Percentiles rank a stretch among this genome's conserved stretches.
Conservation (phyloP, 164 flowering plant genomes). For the Vitis labrusca region DNA sequence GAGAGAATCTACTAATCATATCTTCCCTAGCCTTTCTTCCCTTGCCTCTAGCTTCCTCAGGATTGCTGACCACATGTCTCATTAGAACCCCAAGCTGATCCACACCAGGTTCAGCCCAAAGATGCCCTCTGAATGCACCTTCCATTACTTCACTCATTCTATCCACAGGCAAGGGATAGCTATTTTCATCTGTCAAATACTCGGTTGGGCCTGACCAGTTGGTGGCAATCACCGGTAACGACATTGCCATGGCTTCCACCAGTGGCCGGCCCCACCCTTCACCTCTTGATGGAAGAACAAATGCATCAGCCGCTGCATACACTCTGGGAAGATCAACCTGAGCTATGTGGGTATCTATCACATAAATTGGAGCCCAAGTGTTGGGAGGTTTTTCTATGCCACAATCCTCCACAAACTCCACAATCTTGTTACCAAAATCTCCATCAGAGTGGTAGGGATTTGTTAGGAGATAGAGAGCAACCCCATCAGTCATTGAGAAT, state of each 20-base stretch:
- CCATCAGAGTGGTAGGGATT: conserved; percentile 64
- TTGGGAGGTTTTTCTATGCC: conserved; percentile 39
- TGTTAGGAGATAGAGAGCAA: conserved; percentile 55
- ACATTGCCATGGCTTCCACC: conserved; percentile 86
- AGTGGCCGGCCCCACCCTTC: conserved; percentile 85
- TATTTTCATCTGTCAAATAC: conserved; percentile 59
- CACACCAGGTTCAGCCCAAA: conserved; percentile 81
- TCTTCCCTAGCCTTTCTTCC: conserved; percentile 63
- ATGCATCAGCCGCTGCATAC: conserved; percentile 68
- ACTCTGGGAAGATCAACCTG: conserved; percentile 63
- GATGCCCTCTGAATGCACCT: conserved; percentile 77
- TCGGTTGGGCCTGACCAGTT: conserved; percentile 89
- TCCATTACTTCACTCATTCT: conserved; percentile 63
- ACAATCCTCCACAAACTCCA: conserved; percentile 51
- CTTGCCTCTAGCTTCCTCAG: conserved; percentile 50
- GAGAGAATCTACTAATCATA: conserved; percentile 63
- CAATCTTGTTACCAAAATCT: conserved; percentile 56
- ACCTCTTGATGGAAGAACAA: conserved; percentile 80
- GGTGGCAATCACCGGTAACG: conserved; percentile 67
- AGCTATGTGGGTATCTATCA: conserved; percentile 61
- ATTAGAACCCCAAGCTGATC: conserved; percentile 44
- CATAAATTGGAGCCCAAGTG: conserved; percentile 64
- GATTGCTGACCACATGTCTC: conserved; percentile 56
- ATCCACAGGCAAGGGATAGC: conserved; percentile 64
- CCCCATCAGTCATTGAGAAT: conserved; percentile 50